Evolutionary conservation across 2,329 filamentous ascomycete species (phyloP).

Genomic region (Ceratocystis variospora): DNA sequence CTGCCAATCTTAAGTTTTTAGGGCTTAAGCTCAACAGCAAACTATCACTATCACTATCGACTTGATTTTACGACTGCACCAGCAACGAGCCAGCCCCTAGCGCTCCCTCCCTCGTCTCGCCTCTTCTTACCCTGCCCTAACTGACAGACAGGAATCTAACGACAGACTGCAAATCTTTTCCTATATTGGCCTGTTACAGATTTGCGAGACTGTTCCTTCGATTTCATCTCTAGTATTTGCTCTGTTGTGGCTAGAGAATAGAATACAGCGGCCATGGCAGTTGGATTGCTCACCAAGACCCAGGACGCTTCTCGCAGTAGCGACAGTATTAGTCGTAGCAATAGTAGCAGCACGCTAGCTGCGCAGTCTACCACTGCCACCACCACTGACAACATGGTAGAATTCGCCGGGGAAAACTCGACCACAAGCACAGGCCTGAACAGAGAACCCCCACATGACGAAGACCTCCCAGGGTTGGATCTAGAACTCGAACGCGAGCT

Average conservation of each 20-base stretch:
- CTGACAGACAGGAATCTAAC: neutral
- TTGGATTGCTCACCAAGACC: no score
- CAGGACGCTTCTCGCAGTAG: neutral
- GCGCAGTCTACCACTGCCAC: neutral
- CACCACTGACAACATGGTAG: neutral
- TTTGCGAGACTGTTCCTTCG: neutral
- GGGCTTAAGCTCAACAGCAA: neutral
- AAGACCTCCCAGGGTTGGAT: neutral
- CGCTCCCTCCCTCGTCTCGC: neutral
- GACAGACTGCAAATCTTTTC: constrained; percentile 3
- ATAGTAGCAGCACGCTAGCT: neutral
- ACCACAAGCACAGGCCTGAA: neutral
- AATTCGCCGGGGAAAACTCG: neutral
- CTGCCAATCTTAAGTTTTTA: neutral
- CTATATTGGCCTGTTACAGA: neutral
- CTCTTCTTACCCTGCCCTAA: neutral
- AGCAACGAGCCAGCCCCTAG: neutral
- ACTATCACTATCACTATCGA: neutral
- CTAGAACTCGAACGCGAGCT: constrained; percentile 1
- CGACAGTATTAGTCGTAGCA: neutral
- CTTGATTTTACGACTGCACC: neutral
- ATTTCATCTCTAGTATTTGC: neutral
- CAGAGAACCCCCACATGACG: neutral
- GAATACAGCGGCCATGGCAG: neutral
- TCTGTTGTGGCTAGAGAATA: neutral